Evolutionary conservation across 2,329 filamentous ascomycete genomes (phyloP).

Genomic region (Cladophialophora chaetospira): DNA sequence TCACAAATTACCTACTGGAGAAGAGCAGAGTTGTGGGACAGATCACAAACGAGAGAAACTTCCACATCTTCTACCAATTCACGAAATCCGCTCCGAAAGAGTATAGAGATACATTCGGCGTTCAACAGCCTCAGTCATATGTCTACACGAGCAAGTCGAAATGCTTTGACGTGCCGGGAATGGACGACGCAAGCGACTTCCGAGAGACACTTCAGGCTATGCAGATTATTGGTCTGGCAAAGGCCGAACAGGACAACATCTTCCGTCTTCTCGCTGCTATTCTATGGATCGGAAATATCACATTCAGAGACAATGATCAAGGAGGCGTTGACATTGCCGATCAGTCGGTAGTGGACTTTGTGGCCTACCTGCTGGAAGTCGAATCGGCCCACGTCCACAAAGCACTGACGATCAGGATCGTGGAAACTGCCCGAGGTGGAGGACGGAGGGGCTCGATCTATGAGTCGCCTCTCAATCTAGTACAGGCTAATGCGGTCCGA

Average conservation of each 20-base stretch:
- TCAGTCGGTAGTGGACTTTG: constrained; percentile 88
- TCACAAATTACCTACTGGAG: constrained; percentile 96
- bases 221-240: constrained; percentile 85
- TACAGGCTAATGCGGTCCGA: constrained; percentile 82
- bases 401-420: constrained; percentile 83
- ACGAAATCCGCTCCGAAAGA: constrained; percentile 88
- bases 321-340: constrained; percentile 87
- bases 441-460: constrained; percentile 68
- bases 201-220: constrained; percentile 90
- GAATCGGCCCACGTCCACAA: constrained; percentile 77
- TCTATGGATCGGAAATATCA: constrained; percentile 92
- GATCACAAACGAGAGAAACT: constrained; percentile 93
- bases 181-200: constrained; percentile 88
- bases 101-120: constrained; percentile 83
- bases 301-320: constrained; percentile 84
- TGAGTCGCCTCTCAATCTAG: constrained; percentile 77
- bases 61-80: constrained; percentile 99
- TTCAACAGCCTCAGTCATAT: constrained; percentile 91
- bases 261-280: constrained; percentile 93
- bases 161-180: constrained; percentile 90
- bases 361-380: constrained; percentile 90
- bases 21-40: constrained; percentile 94
- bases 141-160: constrained; percentile 91
- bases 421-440: constrained; percentile 67
- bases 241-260: constrained; percentile 90